These are phyloP conservation scores for Irpex sp. DNA, from an alignment of 1,284 basidiomycete genomes.

Conservation along the genomic window DNA sequence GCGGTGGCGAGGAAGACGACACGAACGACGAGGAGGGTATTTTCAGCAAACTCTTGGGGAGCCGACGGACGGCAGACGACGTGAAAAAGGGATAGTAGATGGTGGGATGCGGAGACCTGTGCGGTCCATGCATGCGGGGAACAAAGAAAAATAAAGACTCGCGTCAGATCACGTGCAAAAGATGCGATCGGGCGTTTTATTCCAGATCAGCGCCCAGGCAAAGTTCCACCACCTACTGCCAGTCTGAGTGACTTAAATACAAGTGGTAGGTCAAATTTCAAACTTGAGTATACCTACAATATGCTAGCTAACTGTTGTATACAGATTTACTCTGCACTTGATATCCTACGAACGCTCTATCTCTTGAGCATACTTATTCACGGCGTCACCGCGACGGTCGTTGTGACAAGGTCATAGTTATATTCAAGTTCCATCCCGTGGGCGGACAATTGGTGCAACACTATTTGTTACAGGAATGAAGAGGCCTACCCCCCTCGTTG, in stretches of 20 bases:
- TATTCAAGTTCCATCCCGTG: background rate
- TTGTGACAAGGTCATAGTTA: too few relatives aligned
- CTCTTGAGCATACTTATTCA: too few relatives aligned
- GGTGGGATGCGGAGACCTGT: background rate
- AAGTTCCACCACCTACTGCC: background rate
- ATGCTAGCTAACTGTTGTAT: too few relatives aligned
- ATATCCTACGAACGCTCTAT: too few relatives aligned
- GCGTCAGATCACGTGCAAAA: slow-evolving; percentile 7
- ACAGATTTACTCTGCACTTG: too few relatives aligned
- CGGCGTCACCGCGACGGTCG: too few relatives aligned
- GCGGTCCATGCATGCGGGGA: background rate
- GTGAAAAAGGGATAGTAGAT: background rate
- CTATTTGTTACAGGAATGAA: slow-evolving; percentile 8
- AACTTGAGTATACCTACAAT: too few relatives aligned
- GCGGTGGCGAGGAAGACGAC: background rate
- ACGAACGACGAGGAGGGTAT: background rate
- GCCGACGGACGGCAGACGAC: background rate
- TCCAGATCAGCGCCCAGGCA: background rate
- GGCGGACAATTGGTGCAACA: too few relatives aligned
- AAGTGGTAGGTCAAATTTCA: too few relatives aligned
- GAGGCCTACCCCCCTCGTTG: slow-evolving; percentile 5
- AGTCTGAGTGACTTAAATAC: too few relatives aligned
- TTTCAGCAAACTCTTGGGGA: background rate
- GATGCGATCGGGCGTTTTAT: background rate
- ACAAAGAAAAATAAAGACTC: slow-evolving; percentile 11